phyloP scores from a whole-genome alignment of 805 yeast genomes.

The Yamadazyma nakazawae region DNA sequence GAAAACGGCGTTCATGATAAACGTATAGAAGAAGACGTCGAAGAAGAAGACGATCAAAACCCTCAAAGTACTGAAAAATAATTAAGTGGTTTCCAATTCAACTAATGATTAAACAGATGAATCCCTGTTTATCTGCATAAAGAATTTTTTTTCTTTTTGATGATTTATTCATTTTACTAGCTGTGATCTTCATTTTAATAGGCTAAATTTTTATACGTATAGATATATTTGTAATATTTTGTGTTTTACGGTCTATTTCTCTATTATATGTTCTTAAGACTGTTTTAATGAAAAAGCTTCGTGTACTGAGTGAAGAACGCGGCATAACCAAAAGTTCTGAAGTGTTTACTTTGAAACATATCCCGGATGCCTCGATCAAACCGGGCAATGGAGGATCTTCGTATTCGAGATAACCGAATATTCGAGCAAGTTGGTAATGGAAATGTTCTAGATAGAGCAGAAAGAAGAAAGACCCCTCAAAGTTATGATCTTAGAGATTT shows the following conservation, averaged over 20 bases:
- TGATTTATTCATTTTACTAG: constrained; percentile 5
- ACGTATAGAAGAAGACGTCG: constrained; percentile 33
- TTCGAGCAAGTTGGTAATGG: constrained; percentile 21
- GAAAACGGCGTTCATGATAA: constrained; percentile 24
- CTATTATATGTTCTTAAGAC: not conserved
- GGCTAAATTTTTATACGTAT: not conserved
- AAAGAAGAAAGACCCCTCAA: constrained; percentile 17
- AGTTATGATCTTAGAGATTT: not conserved
- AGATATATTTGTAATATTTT: constrained; percentile 2
- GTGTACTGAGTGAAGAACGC: constrained; percentile 4
- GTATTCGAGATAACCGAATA: constrained; percentile 28
- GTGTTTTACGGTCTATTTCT: not conserved
- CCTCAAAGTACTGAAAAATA: not conserved
- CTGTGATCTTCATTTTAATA: constrained; percentile 3
- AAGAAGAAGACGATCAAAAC: constrained; percentile 20
- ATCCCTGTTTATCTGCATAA: constrained; percentile 5
- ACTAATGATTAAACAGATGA: constrained; percentile 11
- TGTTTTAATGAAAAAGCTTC: not conserved
- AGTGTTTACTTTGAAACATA: constrained; percentile 1
- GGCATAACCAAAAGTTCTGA: not conserved
- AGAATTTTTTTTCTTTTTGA: not conserved
- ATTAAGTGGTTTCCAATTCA: constrained; percentile 1
- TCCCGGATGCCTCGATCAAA: not conserved
- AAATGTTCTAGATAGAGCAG: constrained; percentile 19
- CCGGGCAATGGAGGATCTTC: constrained; percentile 21